Conservation (phyloP, 1,284 basidiomycete genomes). For the Malassezia restricta region DNA sequence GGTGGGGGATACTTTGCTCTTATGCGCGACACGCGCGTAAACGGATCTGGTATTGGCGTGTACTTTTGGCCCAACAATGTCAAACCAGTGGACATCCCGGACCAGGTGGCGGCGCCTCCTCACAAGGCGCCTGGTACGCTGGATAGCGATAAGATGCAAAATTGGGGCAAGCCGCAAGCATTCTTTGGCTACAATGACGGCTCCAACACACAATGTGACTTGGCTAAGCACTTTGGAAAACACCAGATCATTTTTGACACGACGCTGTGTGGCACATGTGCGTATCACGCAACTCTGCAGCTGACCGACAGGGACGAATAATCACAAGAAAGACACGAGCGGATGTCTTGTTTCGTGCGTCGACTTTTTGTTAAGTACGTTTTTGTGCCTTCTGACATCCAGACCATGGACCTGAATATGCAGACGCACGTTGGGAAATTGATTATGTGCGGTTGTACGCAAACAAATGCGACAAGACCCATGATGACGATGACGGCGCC, state of each 20-base stretch:
- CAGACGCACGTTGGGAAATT: slow-evolving; percentile 31
- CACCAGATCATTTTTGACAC: slow-evolving; percentile 35
- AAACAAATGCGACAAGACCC: slow-evolving; percentile 1
- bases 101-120: slow-evolving; percentile 16
- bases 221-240: slow-evolving; percentile 21
- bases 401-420: slow-evolving; percentile 23
- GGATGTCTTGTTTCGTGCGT: slow-evolving; percentile 17
- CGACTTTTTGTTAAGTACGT: slow-evolving; percentile 13
- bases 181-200: slow-evolving; percentile 22
- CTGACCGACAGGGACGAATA: slow-evolving; percentile 22
- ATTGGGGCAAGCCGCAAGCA: slow-evolving; percentile 25
- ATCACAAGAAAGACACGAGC: neutral
- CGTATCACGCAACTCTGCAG: neutral
- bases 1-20: slow-evolving; percentile 32
- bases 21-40: slow-evolving; percentile 22
- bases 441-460: slow-evolving; percentile 32
- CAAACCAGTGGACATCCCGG: slow-evolving; percentile 12
- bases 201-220: slow-evolving; percentile 17
- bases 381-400: neutral
- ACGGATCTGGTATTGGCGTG: slow-evolving; percentile 23
- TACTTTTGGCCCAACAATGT: slow-evolving; percentile 28
- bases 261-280: slow-evolving; percentile 8
- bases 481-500: neutral
- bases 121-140: slow-evolving; percentile 19
- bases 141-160: slow-evolving; percentile 17